A percentile compares a stretch with the other conserved stretches of the same genome.
phyloP scores from a whole-genome alignment of 2,329 filamentous ascomycete species.

The Pyrenophora seminiperda region DNA sequence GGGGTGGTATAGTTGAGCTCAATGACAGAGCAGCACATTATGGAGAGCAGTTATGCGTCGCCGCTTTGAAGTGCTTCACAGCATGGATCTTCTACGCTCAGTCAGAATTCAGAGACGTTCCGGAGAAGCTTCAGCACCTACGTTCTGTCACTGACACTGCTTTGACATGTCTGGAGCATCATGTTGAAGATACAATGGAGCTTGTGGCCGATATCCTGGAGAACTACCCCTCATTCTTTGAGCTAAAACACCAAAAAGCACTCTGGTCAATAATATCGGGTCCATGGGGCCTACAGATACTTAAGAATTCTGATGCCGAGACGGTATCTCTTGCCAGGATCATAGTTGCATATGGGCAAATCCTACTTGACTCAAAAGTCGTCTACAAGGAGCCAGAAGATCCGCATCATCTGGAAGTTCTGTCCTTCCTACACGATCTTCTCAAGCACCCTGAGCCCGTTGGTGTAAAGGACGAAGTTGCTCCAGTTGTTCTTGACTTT shows the following conservation, averaged over 20 bases:
- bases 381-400: conserved; percentile 56
- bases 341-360: conserved; percentile 45
- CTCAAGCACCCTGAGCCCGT: conserved; percentile 69
- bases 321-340: conserved; percentile 44
- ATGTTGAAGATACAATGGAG: conserved; percentile 54
- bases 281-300: conserved; percentile 44
- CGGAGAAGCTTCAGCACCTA: conserved; percentile 63
- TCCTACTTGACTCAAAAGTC: conserved; percentile 39
- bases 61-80: conserved; percentile 44
- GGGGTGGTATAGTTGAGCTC: too few relatives aligned
- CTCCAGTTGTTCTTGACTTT: conserved; percentile 76
- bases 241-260: conserved; percentile 38
- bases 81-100: conserved; percentile 78
- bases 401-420: conserved; percentile 41
- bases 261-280: conserved; percentile 43
- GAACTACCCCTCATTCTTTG: conserved; percentile 44
- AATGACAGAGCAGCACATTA: conserved; percentile 28
- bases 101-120: conserved; percentile 62
- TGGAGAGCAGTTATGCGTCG: conserved; percentile 42
- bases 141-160: conserved; percentile 64
- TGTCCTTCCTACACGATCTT: conserved; percentile 64
- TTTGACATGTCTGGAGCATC: conserved; percentile 64
- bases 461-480: conserved; percentile 74
- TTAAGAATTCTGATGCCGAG: conserved; percentile 43
- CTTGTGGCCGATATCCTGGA: conserved; percentile 44